A percentile compares a stretch with the other conserved stretches of the same genome.
Evolutionary conservation across 768 basidiomycete genomes (phyloP).

Genomic region (Strobilomyces dryophilus): DNA sequence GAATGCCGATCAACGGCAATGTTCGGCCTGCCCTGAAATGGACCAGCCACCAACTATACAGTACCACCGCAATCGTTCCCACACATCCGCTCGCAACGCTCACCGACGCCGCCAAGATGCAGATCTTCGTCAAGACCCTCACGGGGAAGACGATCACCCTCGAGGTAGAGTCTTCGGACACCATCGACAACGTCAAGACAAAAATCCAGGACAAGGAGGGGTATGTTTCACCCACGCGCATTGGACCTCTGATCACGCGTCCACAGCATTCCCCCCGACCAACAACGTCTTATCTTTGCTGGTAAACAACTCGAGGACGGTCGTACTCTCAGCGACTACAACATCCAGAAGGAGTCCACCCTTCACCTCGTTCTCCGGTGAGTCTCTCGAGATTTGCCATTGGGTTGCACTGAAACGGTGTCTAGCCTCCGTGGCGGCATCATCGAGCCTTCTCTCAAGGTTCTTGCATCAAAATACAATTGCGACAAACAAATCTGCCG

Average conservation of each 20-base stretch:
- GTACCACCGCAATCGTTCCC: slow-evolving; percentile 18
- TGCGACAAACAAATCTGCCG: slow-evolving; percentile 99
- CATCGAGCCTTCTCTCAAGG: slow-evolving; percentile 98
- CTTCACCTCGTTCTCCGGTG: slow-evolving; percentile 96
- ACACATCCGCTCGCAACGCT: slow-evolving; percentile 5
- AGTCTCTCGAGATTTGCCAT: slow-evolving; percentile 21
- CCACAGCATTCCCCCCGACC: slow-evolving; percentile 35
- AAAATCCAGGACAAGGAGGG: slow-evolving; percentile 66
- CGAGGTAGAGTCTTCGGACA: slow-evolving; percentile 28
- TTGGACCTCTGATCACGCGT: not conserved
- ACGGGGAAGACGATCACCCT: slow-evolving; percentile 43
- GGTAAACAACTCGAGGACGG: slow-evolving; percentile 99
- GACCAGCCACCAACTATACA: slow-evolving; percentile 33
- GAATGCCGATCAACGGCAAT: not conserved
- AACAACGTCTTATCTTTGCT: slow-evolving; percentile 48
- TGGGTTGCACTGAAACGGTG: not conserved
- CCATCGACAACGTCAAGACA: slow-evolving; percentile 27
- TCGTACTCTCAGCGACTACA: slow-evolving; percentile 93
- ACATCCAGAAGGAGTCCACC: slow-evolving; percentile 98
- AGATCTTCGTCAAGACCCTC: slow-evolving; percentile 86
- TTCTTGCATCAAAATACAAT: slow-evolving; percentile 96
- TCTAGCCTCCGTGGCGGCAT: slow-evolving; percentile 59
- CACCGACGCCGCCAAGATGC: slow-evolving; percentile 38
- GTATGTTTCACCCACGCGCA: slow-evolving; percentile 25
- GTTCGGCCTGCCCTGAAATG: slow-evolving; percentile 23